A percentile compares a stretch with the other conserved stretches of the same genome.
These are phyloP conservation scores for Strobilomyces echinocephalus DNA, from an alignment of 768 basidiomycete genomes.

Conservation along the genomic window DNA sequence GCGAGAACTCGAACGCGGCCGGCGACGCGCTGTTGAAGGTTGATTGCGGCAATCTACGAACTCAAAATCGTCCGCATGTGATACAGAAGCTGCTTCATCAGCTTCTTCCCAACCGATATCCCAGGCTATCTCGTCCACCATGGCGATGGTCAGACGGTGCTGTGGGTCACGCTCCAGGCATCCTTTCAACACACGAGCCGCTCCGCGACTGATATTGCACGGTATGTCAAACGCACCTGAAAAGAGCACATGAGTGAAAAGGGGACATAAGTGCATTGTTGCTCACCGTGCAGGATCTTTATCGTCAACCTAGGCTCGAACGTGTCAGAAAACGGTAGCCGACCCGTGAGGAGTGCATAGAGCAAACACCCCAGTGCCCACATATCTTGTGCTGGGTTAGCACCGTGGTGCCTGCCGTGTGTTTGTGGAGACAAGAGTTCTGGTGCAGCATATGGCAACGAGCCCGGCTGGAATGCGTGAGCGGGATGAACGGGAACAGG, in stretches of 20 bases:
- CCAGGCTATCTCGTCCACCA: slow-evolving; percentile 79
- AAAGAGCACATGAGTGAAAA: slow-evolving; percentile 7
- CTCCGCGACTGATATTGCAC: slow-evolving; percentile 50
- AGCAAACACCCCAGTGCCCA: slow-evolving; percentile 95
- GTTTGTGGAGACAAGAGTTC: slow-evolving; percentile 71
- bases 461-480: slow-evolving; percentile 65
- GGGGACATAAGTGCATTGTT: slow-evolving; percentile 14
- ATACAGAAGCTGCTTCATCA: slow-evolving; percentile 31
- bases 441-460: slow-evolving; percentile 86
- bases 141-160: slow-evolving; percentile 73
- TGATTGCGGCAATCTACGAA: slow-evolving; percentile 18
- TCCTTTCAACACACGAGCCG: slow-evolving; percentile 68
- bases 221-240: slow-evolving; percentile 64
- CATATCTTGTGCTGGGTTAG: slow-evolving; percentile 79
- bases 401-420: slow-evolving; percentile 30
- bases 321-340: slow-evolving; percentile 82
- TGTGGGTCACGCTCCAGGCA: slow-evolving; percentile 65
- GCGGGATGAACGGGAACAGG: slow-evolving; percentile 30
- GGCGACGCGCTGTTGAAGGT: slow-evolving; percentile 12
- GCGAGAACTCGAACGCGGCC: slow-evolving; percentile 30
- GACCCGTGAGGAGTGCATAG: slow-evolving; percentile 77
- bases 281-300: slow-evolving; percentile 81
- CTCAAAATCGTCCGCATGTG: slow-evolving; percentile 28
- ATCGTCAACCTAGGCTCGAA: slow-evolving; percentile 90
- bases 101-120: slow-evolving; percentile 65